phyloP scores from a whole-genome alignment of 768 basidiomycete genomes.

The Gloeopeniophorella convolvens region DNA sequence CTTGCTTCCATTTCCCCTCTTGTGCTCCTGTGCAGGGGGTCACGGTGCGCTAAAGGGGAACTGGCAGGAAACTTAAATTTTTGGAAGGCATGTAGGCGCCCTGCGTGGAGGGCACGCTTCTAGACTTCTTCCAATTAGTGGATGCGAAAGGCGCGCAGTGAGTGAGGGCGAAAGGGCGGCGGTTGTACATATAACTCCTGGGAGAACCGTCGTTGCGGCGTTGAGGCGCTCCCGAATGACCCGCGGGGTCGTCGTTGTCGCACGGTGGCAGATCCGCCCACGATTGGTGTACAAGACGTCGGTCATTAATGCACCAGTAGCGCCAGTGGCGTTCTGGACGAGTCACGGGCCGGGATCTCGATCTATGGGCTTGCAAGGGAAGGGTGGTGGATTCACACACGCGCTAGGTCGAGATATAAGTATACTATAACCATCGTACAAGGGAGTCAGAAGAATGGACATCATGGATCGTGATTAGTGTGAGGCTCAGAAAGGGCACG shows the following conservation, averaged over 20 bases:
- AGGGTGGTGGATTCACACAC: conserved; percentile 12
- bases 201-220: neutral
- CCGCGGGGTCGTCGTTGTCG: neutral
- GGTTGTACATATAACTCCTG: neutral
- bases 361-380: conserved; percentile 14
- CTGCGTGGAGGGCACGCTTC: neutral
- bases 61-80: neutral
- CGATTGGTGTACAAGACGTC: conserved; percentile 1
- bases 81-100: neutral
- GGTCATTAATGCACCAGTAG: neutral
- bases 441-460: conserved; percentile 5
- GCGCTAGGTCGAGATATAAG: conserved; percentile 13
- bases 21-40: neutral
- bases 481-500: neutral
- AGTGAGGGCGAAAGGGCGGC: neutral
- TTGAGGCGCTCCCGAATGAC: neutral
- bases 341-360: neutral
- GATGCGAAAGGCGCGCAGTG: neutral
- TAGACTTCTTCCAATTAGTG: neutral
- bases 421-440: conserved; percentile 17
- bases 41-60: neutral
- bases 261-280: too few relatives aligned
- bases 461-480: conserved; percentile 12
- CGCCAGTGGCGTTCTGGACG: neutral
- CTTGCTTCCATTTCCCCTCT: neutral